These are phyloP conservation scores for Sporothrix pseudoabietina DNA, from an alignment of 2,329 filamentous ascomycete species.

Conservation along the genomic window DNA sequence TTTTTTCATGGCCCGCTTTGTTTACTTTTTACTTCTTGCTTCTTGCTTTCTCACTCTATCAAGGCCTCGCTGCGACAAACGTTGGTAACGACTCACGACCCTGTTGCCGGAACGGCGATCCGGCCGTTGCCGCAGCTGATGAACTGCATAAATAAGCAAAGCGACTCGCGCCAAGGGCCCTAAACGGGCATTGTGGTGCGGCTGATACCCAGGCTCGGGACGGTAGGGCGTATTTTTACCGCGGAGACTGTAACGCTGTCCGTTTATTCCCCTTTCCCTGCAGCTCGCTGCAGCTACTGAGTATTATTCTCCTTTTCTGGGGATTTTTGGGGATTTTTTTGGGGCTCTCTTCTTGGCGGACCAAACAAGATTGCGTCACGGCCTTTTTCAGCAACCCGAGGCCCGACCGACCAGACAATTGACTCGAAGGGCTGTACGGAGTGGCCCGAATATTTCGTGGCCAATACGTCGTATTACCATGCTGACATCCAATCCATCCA, in stretches of 20 bases:
- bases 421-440: neutral
- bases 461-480: neutral
- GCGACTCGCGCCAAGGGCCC: neutral
- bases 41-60: too few species aligned
- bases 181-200: neutral
- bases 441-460: neutral
- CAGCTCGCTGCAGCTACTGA: neutral
- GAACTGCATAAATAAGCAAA: too few species aligned
- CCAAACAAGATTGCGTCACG: constrained; percentile 21
- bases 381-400: constrained; percentile 15
- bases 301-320: neutral
- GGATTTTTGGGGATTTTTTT: neutral
- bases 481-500: neutral
- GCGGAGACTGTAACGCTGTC: neutral
- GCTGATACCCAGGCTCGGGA: neutral
- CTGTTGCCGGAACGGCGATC: too few species aligned
- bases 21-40: too few species aligned
- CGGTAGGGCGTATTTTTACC: neutral
- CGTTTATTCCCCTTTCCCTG: neutral
- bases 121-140: too few species aligned
- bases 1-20: neutral
- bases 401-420: neutral
- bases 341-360: neutral
- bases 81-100: too few species aligned
- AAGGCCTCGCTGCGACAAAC: too few species aligned